These are phyloP conservation scores for Diplotaxis tenuifolia DNA, from an alignment of 345 rosid species.

Conservation along the genomic window DNA sequence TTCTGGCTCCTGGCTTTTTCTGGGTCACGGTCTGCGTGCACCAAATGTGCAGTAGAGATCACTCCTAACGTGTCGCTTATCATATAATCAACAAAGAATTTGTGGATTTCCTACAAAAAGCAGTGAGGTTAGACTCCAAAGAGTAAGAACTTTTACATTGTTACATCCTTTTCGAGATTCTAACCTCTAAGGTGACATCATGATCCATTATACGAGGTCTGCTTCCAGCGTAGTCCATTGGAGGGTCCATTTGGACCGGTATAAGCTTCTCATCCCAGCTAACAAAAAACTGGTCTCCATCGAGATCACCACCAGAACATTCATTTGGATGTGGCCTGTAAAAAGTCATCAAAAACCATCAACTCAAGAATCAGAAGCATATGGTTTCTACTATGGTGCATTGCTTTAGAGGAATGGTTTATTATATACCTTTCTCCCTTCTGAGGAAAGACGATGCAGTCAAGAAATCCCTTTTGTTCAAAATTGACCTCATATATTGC, in stretches of 20 bases:
- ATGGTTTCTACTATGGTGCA: slow-evolving; percentile 17
- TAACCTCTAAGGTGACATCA: slow-evolving; percentile 79
- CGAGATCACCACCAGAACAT: slow-evolving; percentile 99
- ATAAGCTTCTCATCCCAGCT: slow-evolving; percentile 86
- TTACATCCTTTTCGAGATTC: background rate
- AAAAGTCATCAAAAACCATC: slow-evolving; percentile 2
- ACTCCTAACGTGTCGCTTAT: slow-evolving; percentile 83
- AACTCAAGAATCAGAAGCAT: slow-evolving; percentile 22
- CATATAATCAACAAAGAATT: slow-evolving; percentile 84
- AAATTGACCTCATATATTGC: slow-evolving; percentile 64
- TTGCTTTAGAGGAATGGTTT: background rate
- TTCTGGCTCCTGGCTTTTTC: slow-evolving; percentile 66
- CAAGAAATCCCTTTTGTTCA: slow-evolving; percentile 62
- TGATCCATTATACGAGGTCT: slow-evolving; percentile 84
- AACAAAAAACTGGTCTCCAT: slow-evolving; percentile 83
- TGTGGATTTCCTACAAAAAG: slow-evolving; percentile 73
- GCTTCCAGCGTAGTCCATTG: slow-evolving; percentile 84
- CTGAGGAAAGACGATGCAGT: slow-evolving; percentile 83
- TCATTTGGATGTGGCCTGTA: slow-evolving; percentile 96
- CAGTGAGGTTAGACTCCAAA: slow-evolving; percentile 10
- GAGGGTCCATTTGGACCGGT: slow-evolving; percentile 63
- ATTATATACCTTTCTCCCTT: slow-evolving; percentile 70
- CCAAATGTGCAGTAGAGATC: slow-evolving; percentile 88
- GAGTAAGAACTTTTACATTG: slow-evolving; percentile 3
- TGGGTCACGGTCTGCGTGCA: slow-evolving; percentile 82